phyloP scores from a whole-genome alignment of 2,329 filamentous ascomycete species.

The Lithohypha guttulata region DNA sequence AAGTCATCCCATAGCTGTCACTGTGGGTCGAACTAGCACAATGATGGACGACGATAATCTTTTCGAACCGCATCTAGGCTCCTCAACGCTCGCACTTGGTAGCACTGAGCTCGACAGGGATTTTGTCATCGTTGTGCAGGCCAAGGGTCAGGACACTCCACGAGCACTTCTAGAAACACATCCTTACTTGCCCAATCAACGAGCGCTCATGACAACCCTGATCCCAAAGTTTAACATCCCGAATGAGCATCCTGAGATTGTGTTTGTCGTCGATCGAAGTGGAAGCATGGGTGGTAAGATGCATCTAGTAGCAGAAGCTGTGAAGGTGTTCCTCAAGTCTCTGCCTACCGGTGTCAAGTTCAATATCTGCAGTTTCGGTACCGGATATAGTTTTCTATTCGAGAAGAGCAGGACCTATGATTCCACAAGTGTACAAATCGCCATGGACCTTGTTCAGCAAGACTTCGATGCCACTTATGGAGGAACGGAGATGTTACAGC shows the following conservation, averaged over 20 bases:
- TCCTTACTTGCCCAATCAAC: constrained; percentile 48
- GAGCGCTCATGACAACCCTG: constrained; percentile 58
- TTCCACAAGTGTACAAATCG: constrained; percentile 34
- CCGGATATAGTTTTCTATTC: constrained; percentile 38
- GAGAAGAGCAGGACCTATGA: constrained; percentile 37
- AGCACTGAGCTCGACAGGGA: constrained; percentile 49
- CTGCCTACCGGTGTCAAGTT: constrained; percentile 46
- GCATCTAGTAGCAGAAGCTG: constrained; percentile 36
- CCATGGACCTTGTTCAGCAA: constrained; percentile 30
- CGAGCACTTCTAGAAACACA: constrained; percentile 57
- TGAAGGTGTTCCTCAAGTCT: constrained; percentile 49
- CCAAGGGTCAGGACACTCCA: constrained; percentile 50
- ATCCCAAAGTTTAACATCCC: constrained; percentile 60
- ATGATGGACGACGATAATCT: constrained; percentile 29
- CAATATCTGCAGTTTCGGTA: constrained; percentile 51
- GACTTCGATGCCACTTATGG: constrained; percentile 39
- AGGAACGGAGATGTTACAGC: constrained; percentile 43
- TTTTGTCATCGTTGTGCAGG: constrained; percentile 55
- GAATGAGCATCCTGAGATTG: constrained; percentile 48
- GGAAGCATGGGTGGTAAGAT: constrained; percentile 48
- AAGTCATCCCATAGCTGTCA: constrained; percentile 56
- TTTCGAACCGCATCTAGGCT: constrained; percentile 49
- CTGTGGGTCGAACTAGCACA: constrained; percentile 48
- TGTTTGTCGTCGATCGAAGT: constrained; percentile 63
- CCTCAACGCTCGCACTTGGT: constrained; percentile 47